A percentile compares a stretch with the other conserved stretches of the same genome.
These are phyloP conservation scores for Tylopilus felleus DNA, from an alignment of 768 basidiomycete genomes.

Conservation along the genomic window DNA sequence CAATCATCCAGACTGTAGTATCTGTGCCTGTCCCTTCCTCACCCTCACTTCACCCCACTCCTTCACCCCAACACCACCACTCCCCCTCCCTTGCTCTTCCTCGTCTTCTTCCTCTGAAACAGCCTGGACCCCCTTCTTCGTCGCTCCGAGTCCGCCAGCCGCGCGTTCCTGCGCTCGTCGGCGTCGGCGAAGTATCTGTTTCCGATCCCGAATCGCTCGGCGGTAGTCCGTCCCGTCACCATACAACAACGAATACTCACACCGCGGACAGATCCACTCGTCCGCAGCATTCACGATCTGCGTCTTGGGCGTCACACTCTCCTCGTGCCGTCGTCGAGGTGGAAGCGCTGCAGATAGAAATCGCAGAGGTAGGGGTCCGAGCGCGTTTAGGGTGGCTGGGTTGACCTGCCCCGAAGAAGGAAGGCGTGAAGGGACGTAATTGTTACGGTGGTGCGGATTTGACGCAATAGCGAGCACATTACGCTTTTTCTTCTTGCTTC, in stretches of 20 bases:
- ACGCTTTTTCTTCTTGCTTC: slow-evolving; percentile 89
- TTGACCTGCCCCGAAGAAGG: slow-evolving; percentile 47
- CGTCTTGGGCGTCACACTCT: slow-evolving; percentile 25
- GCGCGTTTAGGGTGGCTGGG: slow-evolving; percentile 37
- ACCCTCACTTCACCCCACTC: slow-evolving; percentile 7
- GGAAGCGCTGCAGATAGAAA: slow-evolving; percentile 71
- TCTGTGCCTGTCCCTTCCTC: slow-evolving; percentile 15
- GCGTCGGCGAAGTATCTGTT: slow-evolving; percentile 71
- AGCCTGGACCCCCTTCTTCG: slow-evolving; percentile 20
- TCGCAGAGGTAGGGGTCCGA: slow-evolving; percentile 60
- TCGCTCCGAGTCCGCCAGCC: slow-evolving; percentile 33
- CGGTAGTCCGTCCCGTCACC: slow-evolving; percentile 71
- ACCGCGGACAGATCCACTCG: slow-evolving; percentile 93
- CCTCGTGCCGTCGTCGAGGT: slow-evolving; percentile 36
- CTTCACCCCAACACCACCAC: slow-evolving; percentile 1
- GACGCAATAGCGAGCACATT: slow-evolving; percentile 88
- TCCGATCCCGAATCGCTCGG: slow-evolving; percentile 64
- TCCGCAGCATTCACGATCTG: slow-evolving; percentile 60
- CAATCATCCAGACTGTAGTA: slow-evolving; percentile 26
- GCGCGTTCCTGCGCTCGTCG: slow-evolving; percentile 70
- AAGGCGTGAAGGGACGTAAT: slow-evolving; percentile 86
- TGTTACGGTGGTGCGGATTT: slow-evolving; percentile 92
- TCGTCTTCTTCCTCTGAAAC: slow-evolving; percentile 26
- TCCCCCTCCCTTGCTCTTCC: slow-evolving; percentile 13
- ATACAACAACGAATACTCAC: slow-evolving; percentile 91